Evolutionary conservation across 805 yeast species (phyloP).

Genomic region (Candida coleopterorum): DNA sequence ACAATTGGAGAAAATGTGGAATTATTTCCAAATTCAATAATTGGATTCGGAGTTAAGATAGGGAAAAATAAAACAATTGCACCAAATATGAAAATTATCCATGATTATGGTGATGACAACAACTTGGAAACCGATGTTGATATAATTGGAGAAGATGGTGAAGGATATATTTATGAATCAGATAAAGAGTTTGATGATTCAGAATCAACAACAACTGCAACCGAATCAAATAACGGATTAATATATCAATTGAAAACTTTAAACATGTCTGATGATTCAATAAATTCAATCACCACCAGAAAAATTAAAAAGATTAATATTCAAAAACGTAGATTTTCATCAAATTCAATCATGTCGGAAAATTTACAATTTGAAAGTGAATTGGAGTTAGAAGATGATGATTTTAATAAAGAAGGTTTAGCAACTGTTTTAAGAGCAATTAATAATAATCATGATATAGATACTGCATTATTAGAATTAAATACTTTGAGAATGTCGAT

Average conservation of each 20-base stretch:
- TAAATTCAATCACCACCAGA: slow-evolving; percentile 45
- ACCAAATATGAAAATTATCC: slow-evolving; percentile 47
- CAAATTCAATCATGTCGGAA: slow-evolving; percentile 29
- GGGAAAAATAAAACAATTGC: slow-evolving; percentile 50
- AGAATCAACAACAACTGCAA: slow-evolving; percentile 30
- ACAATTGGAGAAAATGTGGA: slow-evolving; percentile 47
- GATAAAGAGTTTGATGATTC: slow-evolving; percentile 33
- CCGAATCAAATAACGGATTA: slow-evolving; percentile 35
- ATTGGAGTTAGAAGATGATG: slow-evolving; percentile 52
- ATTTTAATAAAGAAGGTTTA: slow-evolving; percentile 83
- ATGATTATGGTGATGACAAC: slow-evolving; percentile 16
- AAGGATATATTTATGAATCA: slow-evolving; percentile 46
- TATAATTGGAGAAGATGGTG: slow-evolving; percentile 46
- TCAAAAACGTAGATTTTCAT: slow-evolving; percentile 27
- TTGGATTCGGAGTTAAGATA: slow-evolving; percentile 71
- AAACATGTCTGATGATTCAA: slow-evolving; percentile 55
- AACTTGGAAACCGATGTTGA: slow-evolving; percentile 32
- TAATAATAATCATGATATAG: slow-evolving; percentile 87
- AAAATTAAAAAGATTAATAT: slow-evolving; percentile 34
- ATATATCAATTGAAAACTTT: slow-evolving; percentile 45
- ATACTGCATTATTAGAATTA: slow-evolving; percentile 87
- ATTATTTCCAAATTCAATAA: slow-evolving; percentile 66
- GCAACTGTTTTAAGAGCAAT: slow-evolving; percentile 91
- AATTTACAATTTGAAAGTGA: slow-evolving; percentile 44
- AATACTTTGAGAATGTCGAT: slow-evolving; percentile 96